Conservation (phyloP, 2,329 filamentous ascomycete genomes). For the Fusarium luffae region DNA sequence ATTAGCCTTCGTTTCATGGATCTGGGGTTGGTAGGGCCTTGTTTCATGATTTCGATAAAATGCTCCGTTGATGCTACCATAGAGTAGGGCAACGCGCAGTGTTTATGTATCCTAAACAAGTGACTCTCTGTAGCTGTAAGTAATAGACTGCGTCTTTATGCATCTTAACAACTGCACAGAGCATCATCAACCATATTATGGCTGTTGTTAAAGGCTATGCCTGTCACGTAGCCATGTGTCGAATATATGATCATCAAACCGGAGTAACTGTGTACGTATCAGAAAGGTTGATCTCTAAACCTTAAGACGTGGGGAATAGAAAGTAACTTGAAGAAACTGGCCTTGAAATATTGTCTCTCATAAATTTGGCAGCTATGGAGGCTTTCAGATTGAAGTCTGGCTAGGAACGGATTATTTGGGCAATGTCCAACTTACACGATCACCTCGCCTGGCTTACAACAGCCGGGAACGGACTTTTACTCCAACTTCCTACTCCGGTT, state of each 20-base stretch:
- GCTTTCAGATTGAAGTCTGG: background rate
- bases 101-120: background rate
- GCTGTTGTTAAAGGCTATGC: background rate
- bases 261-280: background rate
- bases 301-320: background rate
- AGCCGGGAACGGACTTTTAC: conserved; percentile 18
- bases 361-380: background rate
- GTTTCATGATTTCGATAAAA: conserved; percentile 3
- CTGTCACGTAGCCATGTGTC: background rate
- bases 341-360: background rate
- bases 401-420: background rate
- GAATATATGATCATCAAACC: background rate
- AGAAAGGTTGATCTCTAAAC: background rate
- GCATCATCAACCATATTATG: background rate
- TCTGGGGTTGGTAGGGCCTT: conserved; percentile 6
- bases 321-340: background rate
- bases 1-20: conserved; percentile 3
- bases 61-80: background rate
- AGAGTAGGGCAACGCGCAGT: background rate
- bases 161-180: background rate
- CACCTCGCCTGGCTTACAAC: background rate
- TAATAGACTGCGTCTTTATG: background rate
- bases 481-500: conserved; percentile 5
- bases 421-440: background rate
- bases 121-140: background rate